These are phyloP conservation scores for Chloris gayana DNA, from an alignment of 176 grass and related monocot species.

Conservation along the genomic window DNA sequence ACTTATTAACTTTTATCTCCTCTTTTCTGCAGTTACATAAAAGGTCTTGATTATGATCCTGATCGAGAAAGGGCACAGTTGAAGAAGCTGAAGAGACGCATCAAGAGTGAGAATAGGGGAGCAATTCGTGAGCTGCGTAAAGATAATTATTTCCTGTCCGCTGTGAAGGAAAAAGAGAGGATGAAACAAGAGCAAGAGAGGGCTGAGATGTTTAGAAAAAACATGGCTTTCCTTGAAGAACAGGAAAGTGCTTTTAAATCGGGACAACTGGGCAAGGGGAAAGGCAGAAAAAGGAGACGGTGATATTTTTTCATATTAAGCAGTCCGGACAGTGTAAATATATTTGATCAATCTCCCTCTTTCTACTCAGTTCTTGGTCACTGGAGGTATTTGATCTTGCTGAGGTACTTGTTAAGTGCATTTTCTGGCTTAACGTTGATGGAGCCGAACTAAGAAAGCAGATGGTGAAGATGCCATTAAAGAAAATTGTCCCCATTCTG, in stretches of 20 bases:
- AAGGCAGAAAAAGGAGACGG: slow-evolving; percentile 77
- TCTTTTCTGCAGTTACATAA: slow-evolving; percentile 77
- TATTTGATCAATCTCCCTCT: not conserved
- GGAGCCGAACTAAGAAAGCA: slow-evolving; percentile 15
- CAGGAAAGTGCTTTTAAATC: slow-evolving; percentile 91
- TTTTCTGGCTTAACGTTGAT: not conserved
- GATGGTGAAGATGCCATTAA: not conserved
- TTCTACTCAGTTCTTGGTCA: slow-evolving; percentile 22
- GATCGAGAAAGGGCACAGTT: slow-evolving; percentile 85
- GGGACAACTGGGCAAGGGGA: slow-evolving; percentile 90
- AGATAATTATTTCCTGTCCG: slow-evolving; percentile 75
- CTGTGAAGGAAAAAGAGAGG: slow-evolving; percentile 69
- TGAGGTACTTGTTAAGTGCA: not conserved
- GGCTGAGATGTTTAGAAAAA: slow-evolving; percentile 67
- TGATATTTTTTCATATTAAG: slow-evolving; percentile 42
- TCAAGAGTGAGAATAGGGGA: slow-evolving; percentile 82
- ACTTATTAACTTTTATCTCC: slow-evolving; percentile 10
- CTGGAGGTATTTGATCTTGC: not conserved
- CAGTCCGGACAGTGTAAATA: slow-evolving; percentile 34
- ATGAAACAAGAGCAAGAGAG: slow-evolving; percentile 70
- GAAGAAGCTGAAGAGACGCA: slow-evolving; percentile 75
- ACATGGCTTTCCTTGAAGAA: slow-evolving; percentile 82
- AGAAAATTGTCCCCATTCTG: not conserved
- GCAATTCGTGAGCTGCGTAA: slow-evolving; percentile 76
- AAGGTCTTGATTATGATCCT: slow-evolving; percentile 93